Evolutionary conservation across 2,329 filamentous ascomycete genomes (phyloP), one percentile per base, ranked within the genome.

Genomic region (Alternaria ventricosa): DNA sequence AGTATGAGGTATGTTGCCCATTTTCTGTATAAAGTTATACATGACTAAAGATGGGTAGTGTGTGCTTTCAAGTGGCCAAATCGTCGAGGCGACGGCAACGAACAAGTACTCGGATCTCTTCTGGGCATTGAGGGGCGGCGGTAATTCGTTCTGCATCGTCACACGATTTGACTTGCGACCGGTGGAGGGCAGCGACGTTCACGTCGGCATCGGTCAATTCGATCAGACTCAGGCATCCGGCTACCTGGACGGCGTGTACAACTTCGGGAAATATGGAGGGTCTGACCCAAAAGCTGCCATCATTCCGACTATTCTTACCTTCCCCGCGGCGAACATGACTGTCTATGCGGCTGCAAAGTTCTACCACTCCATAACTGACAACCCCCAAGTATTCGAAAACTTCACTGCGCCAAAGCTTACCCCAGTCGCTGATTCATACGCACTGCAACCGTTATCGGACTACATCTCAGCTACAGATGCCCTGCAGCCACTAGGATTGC

Each of bases 41-140:
- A 30, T 13, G 28, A 6, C 55, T 71, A n/a, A 69, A 27, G 18
- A 6, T 6, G 13, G 10, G 9, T 33, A 72, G 70, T 67, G 63
- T n/a, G 67, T 79, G 6, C 65, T 73, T 1, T 66, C 75, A 10
- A 67, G 70, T 45, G 76, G 76, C 4, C 54, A 60, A 1, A 63
- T 76, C 20, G 55, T 65, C 1, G 69, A 67, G 22, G 74, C 64
- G 3, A 76, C 68, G 23, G 69, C 68, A 3, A 60, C 63, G 3
- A 70, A 65, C 27, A 33, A 57, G 4, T 71, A 78, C 55, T 67
- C 74, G 5, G 75, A 79, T 55, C 69, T 79, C 7, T 78, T 72
- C 63, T 79, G 75, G 76, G 75, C 75, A 2, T 62, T 79, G 15
- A 62, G 69, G 23, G 75, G 75, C 10, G 72, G 72, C 20, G 69